Conservation (phyloP, 768 basidiomycete species). For the Agaricus bisporus region DNA sequence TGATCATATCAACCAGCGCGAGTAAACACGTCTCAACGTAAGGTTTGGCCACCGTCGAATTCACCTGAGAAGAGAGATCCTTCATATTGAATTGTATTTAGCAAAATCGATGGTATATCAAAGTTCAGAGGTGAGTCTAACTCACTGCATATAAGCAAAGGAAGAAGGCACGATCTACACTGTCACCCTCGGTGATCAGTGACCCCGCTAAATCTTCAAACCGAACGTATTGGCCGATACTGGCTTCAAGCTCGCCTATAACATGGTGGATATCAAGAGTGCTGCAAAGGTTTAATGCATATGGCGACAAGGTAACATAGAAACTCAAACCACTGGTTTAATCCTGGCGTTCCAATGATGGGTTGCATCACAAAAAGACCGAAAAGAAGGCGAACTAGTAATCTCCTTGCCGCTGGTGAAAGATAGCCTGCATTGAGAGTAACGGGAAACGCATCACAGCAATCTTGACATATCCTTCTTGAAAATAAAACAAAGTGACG, state of each 20-base stretch:
- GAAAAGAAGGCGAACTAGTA: constrained; percentile 51
- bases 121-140: background rate
- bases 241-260: constrained; percentile 1
- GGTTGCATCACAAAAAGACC: constrained; percentile 48
- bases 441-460: constrained; percentile 41
- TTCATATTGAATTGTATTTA: background rate
- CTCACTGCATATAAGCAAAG: constrained; percentile 7
- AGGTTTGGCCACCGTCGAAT: background rate
- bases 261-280: background rate
- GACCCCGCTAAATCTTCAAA: background rate
- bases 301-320: background rate
- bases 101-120: background rate
- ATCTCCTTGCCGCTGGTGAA: constrained; percentile 57
- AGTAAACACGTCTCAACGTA: constrained; percentile 3
- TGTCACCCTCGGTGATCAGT: background rate
- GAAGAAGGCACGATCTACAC: background rate
- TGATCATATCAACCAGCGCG: background rate
- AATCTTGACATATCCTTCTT: constrained; percentile 30
- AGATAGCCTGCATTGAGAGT: constrained; percentile 40
- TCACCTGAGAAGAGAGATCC: background rate
- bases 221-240: background rate
- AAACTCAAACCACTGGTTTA: background rate
- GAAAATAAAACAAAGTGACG: background rate
- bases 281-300: background rate
- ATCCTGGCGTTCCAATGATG: constrained; percentile 17